Conservation (phyloP, 768 basidiomycete species). For the Tulasnella sp. region DNA sequence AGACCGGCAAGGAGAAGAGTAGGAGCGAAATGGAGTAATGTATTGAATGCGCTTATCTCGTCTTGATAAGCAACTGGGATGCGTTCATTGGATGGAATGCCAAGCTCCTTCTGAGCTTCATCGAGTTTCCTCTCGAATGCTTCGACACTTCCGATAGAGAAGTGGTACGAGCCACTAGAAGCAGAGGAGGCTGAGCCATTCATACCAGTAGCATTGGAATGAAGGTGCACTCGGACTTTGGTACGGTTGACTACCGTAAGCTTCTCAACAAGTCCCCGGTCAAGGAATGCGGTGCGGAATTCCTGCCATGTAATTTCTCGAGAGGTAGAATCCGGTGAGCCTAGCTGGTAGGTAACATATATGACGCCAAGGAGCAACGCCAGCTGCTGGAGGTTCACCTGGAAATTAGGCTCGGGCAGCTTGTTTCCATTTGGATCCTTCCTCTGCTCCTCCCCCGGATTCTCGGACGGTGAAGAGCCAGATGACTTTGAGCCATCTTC, state of each 20-base stretch:
- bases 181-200: constrained; percentile 38
- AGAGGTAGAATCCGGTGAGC: constrained; percentile 32
- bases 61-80: constrained; percentile 96
- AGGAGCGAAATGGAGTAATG: constrained; percentile 85
- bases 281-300: constrained; percentile 92
- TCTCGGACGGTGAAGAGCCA: background rate
- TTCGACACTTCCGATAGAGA: constrained; percentile 96
- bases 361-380: constrained; percentile 21
- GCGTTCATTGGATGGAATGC: constrained; percentile 81
- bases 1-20: constrained; percentile 84
- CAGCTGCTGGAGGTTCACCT: constrained; percentile 25
- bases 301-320: constrained; percentile 99
- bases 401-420: constrained; percentile 23
- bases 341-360: constrained; percentile 42
- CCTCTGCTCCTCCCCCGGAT: constrained; percentile 2
- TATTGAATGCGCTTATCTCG: constrained; percentile 72
- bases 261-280: constrained; percentile 90
- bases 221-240: constrained; percentile 83
- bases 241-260: constrained; percentile 83
- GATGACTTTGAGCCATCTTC: background rate
- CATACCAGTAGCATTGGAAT: constrained; percentile 72
- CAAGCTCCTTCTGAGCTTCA: constrained; percentile 82
- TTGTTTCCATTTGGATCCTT: background rate
- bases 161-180: constrained; percentile 66
- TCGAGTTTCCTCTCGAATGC: constrained; percentile 93